Conservation (phyloP, 2,329 filamentous ascomycete species). For the Teratosphaeria epicoccoides region DNA sequence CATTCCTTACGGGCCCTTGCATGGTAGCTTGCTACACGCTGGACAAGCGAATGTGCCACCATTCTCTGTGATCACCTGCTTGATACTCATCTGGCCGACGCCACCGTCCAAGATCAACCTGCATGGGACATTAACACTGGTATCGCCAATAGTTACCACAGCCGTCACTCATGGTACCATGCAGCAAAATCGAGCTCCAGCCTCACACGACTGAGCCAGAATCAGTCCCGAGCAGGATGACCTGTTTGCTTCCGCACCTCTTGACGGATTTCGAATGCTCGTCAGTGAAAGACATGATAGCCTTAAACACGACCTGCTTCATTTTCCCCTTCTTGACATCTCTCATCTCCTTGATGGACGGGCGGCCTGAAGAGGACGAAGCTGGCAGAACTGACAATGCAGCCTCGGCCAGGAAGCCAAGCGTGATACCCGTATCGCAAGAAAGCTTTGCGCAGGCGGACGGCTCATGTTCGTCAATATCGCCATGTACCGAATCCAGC, state of each 20-base stretch:
- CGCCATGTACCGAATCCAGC: neutral
- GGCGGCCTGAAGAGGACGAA: neutral
- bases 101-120: too few species aligned
- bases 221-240: neutral
- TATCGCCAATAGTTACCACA: neutral
- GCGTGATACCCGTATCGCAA: slow-evolving; percentile 20
- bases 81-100: too few species aligned
- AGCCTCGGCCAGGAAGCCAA: slow-evolving; percentile 21
- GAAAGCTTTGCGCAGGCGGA: slow-evolving; percentile 13
- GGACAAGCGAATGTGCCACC: too few species aligned
- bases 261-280: slow-evolving; percentile 9
- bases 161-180: neutral
- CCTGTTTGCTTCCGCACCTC: neutral
- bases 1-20: neutral
- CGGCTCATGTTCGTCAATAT: neutral
- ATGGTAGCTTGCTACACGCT: neutral
- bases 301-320: slow-evolving; percentile 14
- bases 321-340: neutral
- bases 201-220: neutral
- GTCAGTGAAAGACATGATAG: slow-evolving; percentile 19
- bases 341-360: neutral
- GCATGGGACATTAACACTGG: too few species aligned
- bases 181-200: neutral
- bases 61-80: too few species aligned
- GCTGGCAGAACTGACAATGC: slow-evolving; percentile 12